Evolutionary conservation across 495 filamentous ascomycete genomes (phyloP), one percentile per base, ranked within the genome.

Genomic region (Sabuloglossum arenarium): DNA sequence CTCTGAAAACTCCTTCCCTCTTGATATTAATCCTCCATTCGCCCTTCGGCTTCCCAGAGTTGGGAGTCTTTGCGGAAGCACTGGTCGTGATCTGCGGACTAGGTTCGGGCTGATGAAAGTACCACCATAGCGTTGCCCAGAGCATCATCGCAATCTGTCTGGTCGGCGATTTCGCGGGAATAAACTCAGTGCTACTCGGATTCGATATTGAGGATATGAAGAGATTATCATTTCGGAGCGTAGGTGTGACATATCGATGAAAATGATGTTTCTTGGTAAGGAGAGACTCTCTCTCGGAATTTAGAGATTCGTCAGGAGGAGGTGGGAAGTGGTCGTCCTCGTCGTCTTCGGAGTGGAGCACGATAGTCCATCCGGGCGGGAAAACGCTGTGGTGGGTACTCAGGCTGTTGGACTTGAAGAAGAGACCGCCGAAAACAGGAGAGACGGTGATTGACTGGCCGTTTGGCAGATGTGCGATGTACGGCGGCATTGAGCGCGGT

Each of bases 41-140:
- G 23, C 85, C 86, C 56, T 76, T 79, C 0, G 91, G 93, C 55
- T 74, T 79, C 9, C 86, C 90, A 1, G 67, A 63, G 21, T 71
- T 67, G 1, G 88, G 82, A 0, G 86, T 84, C 57, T 75, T 59
- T 58, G 73, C 75, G 16, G 79, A 84, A 2, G 75, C 73, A n/a
- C 75, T 71, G 10, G 75, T 85, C 12, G 70, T 72, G 24, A 90
- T 55, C 42, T 73, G 75, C 0, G 72, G 66, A 0, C 63, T 47
- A 1, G 84, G 82, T 32, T 73, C 69, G 0, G 76, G 74, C 60
- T 86, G 82, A 64, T 96, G 88, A 65, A 97, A 98, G 69, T 97
- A 98, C 93, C 93, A 97, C 68, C 83, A 93, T 31, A 97, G 69
- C 0, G 86, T 88, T 28, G 86, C 79, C 88, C 90, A 98, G 6